A percentile compares a stretch with the other conserved stretches of the same genome.
Evolutionary conservation across 345 rosid genomes (phyloP).

Genomic region (Aurinia saxatilis): DNA sequence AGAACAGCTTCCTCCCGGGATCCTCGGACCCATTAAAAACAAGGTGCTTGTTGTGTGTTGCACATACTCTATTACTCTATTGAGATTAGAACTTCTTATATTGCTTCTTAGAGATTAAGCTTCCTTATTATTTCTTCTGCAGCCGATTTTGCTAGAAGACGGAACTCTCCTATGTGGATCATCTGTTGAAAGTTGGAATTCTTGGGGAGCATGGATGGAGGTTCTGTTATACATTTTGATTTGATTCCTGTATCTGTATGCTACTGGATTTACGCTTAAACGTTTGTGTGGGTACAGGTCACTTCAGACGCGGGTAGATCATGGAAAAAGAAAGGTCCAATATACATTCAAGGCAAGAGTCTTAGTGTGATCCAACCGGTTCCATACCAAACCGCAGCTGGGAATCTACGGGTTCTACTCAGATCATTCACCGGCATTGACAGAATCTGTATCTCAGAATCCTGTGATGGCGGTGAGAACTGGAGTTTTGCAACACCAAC

Average conservation of each 20-base stretch:
- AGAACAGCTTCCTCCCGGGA: constrained; percentile 93
- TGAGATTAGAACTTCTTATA: not conserved
- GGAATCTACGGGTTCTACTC: constrained; percentile 54
- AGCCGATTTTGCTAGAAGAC: constrained; percentile 77
- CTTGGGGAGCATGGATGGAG: constrained; percentile 97
- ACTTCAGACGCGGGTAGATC: constrained; percentile 67
- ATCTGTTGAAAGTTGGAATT: constrained; percentile 91
- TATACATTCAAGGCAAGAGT: constrained; percentile 50
- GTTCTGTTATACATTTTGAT: constrained; percentile 24
- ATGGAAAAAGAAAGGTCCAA: constrained; percentile 83
- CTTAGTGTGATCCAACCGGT: constrained; percentile 96
- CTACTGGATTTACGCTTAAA: not conserved
- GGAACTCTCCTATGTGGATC: constrained; percentile 80
- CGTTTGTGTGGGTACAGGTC: constrained; percentile 35
- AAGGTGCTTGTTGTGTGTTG: constrained; percentile 43
- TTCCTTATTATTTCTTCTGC: constrained; percentile 11
- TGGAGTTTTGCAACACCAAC: constrained; percentile 71
- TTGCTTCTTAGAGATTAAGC: not conserved
- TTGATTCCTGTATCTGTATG: not conserved
- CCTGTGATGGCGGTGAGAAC: constrained; percentile 57
- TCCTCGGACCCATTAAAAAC: constrained; percentile 79
- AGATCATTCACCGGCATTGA: constrained; percentile 57
- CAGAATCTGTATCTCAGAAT: constrained; percentile 73
- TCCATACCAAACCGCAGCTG: constrained; percentile 56
- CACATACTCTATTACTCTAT: not conserved